Base-by-base conservation (phyloP, 75 land plant genomes). In the Chamaecyparis obtusa region DNA sequence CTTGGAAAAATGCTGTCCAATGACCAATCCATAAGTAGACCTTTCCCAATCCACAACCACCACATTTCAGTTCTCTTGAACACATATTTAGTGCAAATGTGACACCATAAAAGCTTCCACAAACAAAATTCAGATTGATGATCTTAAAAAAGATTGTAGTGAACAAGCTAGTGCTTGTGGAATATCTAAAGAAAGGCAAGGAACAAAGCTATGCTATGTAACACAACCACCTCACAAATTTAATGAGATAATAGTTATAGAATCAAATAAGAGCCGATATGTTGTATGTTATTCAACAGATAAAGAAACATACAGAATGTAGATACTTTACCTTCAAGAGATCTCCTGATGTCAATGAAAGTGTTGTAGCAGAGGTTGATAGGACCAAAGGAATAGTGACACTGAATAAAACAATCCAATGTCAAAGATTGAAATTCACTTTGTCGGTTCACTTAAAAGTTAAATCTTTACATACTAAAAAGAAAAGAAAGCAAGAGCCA, bases 291-390 rank as follows among this genome's bases (percentile, higher is more conserved):
- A 36, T 36, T 36, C 79, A 76, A 16, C 16, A 76, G 19, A 15
- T 36, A 76, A 79, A 80, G 83, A 80, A 24, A 24, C 21, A 21
- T 80, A 33, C 76, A 33, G 49, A 48, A 27, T 3, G 27, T 80
- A 80, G 30, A 44, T 44, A 16, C 33, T 72, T 72, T 36, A 80
- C 83, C 96, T 95, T 89, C 15, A 95, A 89, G 24, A 84, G 84
- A 85, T 93, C 96, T 30, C 90, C 87, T 56, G 88, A 90, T 35
- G 95, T 89, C 80, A 91, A 69, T 33, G 96, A 95, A 85, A 95
- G 90, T 46, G 90, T 93, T 2, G 91, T 84, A 37, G 92, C 44
- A 64, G 95, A 91, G 86, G 93, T 91, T 80, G 96, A 95, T 35
- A 93, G 75, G 84, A 95, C 91, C 78, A 95, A 84, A 17, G 96